A percentile compares a stretch with the other conserved stretches of the same genome.
Evolutionary conservation across 495 filamentous ascomycete genomes (phyloP).

Genomic region (Beverwykella pulmonaria): DNA sequence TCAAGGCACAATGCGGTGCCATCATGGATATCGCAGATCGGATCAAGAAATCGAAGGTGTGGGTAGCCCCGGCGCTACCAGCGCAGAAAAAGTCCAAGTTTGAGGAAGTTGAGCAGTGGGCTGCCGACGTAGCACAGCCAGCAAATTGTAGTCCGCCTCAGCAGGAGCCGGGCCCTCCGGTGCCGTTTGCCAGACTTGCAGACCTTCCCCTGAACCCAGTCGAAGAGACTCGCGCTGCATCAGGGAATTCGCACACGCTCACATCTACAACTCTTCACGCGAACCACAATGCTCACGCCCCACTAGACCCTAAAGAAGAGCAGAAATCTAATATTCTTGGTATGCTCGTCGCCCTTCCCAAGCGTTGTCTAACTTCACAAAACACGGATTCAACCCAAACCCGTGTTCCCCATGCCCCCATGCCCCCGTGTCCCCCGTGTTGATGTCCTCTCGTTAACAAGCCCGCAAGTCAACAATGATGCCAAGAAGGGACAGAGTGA

Average conservation of each 20-base stretch:
- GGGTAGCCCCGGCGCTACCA: not conserved
- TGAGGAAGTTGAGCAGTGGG: slow-evolving; percentile 17
- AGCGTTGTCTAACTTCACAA: not conserved
- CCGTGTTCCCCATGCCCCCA: not conserved
- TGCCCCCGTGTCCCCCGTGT: too few species aligned
- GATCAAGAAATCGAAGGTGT: slow-evolving; percentile 59
- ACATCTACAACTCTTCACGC: too few species aligned
- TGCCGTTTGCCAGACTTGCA: not conserved
- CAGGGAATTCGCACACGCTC: too few species aligned
- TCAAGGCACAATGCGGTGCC: slow-evolving; percentile 67
- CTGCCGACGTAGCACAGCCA: slow-evolving; percentile 11
- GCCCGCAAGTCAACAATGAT: not conserved
- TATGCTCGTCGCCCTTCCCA: not conserved
- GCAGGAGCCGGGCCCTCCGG: not conserved
- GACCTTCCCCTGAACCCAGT: too few species aligned
- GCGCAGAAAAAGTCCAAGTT: not conserved
- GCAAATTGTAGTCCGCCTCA: not conserved
- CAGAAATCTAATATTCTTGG: not conserved
- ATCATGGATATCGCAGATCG: slow-evolving; percentile 68
- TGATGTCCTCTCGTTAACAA: not conserved
- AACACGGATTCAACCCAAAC: not conserved
- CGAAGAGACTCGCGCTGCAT: too few species aligned
- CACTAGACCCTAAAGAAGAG: not conserved
- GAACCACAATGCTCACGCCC: too few species aligned
- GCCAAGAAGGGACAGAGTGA: not conserved